Evolutionary conservation across 2,329 filamentous ascomycete genomes (phyloP).

Genomic region (Aspergillus tanneri): DNA sequence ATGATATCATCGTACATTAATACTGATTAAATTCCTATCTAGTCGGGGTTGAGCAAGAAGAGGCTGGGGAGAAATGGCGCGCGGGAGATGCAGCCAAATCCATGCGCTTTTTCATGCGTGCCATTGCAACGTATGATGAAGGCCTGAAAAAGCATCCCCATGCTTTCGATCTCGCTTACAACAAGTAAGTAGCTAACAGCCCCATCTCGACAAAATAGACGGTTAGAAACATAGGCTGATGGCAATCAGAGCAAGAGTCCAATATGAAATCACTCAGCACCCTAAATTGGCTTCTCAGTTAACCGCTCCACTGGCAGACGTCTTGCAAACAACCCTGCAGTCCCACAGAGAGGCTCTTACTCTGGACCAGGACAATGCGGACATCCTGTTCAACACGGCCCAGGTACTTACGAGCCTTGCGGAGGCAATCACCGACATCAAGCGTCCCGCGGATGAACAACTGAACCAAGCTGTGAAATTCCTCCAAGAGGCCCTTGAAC

Average conservation of each 20-base stretch:
- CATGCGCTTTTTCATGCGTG: conserved; percentile 58
- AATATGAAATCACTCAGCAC: conserved; percentile 69
- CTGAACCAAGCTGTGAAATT: conserved; percentile 52
- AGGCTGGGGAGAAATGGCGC: conserved; percentile 72
- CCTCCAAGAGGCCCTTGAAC: conserved; percentile 60
- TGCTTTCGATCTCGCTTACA: conserved; percentile 71
- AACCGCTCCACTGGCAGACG: conserved; percentile 52
- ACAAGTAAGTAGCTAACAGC: conserved; percentile 57
- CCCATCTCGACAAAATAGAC: not conserved
- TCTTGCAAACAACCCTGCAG: conserved; percentile 60
- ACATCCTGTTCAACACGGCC: conserved; percentile 69
- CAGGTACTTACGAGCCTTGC: conserved; percentile 67
- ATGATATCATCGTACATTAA: not conserved
- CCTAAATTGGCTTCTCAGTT: conserved; percentile 60
- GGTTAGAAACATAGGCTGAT: conserved; percentile 12
- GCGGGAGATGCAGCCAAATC: conserved; percentile 68
- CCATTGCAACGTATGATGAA: conserved; percentile 65
- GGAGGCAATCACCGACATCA: conserved; percentile 58
- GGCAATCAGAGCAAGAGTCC: conserved; percentile 60
- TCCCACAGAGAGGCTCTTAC: conserved; percentile 63
- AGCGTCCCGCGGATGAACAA: conserved; percentile 43
- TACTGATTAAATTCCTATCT: not conserved
- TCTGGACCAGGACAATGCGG: conserved; percentile 62
- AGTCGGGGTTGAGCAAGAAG: conserved; percentile 67
- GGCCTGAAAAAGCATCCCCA: conserved; percentile 60